Percentiles rank a stretch among this genome's conserved stretches.
Conservation (phyloP, 148 eudicot genomes). For the Hydrangea macrophylla region DNA sequence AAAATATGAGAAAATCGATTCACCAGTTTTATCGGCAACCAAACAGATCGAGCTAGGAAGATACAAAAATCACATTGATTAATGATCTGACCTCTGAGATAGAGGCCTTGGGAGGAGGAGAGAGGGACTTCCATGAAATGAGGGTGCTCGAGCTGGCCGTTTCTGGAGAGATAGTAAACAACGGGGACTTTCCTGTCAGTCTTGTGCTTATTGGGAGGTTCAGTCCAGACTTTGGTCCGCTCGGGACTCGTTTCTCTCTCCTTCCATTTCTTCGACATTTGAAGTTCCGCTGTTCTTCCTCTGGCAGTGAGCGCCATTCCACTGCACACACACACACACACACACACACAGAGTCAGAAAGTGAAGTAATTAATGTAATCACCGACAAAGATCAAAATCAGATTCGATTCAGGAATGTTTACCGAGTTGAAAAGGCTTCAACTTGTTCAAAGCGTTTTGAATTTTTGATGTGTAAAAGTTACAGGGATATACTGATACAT, state of each 20-base stretch:
- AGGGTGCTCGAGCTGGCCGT: constrained; percentile 82
- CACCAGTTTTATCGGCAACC: not conserved
- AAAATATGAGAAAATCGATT: not conserved
- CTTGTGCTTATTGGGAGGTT: constrained; percentile 26
- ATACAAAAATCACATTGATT: too few relatives aligned
- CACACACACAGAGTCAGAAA: not conserved
- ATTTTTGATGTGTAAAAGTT: too few relatives aligned
- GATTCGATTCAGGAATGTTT: not conserved
- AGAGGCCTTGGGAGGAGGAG: constrained; percentile 57
- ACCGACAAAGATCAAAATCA: not conserved
- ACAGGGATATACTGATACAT: too few relatives aligned
- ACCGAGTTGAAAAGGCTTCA: constrained; percentile 7
- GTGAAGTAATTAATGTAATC: not conserved
- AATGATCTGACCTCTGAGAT: constrained; percentile 45
- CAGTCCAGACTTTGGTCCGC: constrained; percentile 40
- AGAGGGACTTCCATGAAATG: constrained; percentile 79
- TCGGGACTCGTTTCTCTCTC: constrained; percentile 45
- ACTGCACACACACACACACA: not conserved
- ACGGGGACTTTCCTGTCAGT: constrained; percentile 38
- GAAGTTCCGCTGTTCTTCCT: constrained; percentile 27
- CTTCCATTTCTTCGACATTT: constrained; percentile 24
- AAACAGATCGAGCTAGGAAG: not conserved
- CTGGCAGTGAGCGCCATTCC: constrained; percentile 37
- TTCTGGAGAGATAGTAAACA: constrained; percentile 63
- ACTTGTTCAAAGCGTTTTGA: not conserved